phyloP scores from a whole-genome alignment of 371 early-diverging fungal genomes.

The Actinomortierella ambigua region DNA sequence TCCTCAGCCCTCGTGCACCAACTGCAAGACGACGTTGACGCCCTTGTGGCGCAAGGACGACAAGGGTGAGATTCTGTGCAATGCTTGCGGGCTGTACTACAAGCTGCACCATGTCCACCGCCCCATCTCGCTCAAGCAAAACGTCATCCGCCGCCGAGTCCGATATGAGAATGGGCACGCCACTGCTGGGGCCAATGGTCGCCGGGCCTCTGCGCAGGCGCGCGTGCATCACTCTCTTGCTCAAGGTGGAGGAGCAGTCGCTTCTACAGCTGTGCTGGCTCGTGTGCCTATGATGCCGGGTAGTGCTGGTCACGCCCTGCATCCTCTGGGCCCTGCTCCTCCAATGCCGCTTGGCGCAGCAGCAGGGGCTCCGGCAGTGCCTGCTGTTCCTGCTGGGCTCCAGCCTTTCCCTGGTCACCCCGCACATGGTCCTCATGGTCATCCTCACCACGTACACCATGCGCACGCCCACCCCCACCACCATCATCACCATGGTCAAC shows the following conservation, averaged over 20 bases:
- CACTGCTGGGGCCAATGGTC: slow-evolving; percentile 1
- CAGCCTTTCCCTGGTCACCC: too few relatives aligned
- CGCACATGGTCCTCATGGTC: background rate
- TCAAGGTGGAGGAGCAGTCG: too few relatives aligned
- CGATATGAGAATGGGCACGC: slow-evolving; percentile 62
- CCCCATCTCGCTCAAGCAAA: slow-evolving; percentile 80
- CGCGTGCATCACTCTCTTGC: too few relatives aligned
- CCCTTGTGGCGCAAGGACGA: slow-evolving; percentile 96
- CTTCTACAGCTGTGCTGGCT: background rate
- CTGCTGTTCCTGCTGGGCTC: background rate
- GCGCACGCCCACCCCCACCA: slow-evolving; percentile 2
- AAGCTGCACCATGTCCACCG: slow-evolving; percentile 88
- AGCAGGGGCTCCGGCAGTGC: background rate
- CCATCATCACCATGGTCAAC: slow-evolving; percentile 6
- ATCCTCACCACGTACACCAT: slow-evolving; percentile 1
- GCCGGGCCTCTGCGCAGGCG: too few relatives aligned
- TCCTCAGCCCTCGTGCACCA: slow-evolving; percentile 69
- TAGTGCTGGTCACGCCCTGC: slow-evolving; percentile 1
- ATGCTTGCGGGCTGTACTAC: slow-evolving; percentile 96
- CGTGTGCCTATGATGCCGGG: background rate
- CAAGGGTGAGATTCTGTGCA: slow-evolving; percentile 86
- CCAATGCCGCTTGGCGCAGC: slow-evolving; percentile 8
- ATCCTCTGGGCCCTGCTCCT: background rate
- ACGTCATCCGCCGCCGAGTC: slow-evolving; percentile 83
- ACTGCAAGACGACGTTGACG: slow-evolving; percentile 89